phyloP scores from a whole-genome alignment of 768 basidiomycete species.

The Lyophyllum atratum region DNA sequence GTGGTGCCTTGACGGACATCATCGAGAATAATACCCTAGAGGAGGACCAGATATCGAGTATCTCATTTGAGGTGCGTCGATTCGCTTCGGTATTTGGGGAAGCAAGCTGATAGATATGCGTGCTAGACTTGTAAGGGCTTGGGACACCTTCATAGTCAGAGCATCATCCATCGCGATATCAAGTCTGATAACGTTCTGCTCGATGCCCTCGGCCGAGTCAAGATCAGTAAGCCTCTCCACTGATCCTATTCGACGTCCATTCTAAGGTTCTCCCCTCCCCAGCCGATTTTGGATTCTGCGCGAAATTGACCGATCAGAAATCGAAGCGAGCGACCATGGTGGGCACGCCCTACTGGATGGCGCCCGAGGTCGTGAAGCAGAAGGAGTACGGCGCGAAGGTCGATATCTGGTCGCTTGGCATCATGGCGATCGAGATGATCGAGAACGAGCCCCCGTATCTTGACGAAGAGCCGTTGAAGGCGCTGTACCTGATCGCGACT shows the following conservation, averaged over 20 bases:
- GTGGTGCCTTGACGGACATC: slow-evolving; percentile 94
- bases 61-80: slow-evolving; percentile 79
- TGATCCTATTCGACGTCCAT: neutral
- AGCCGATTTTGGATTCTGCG: slow-evolving; percentile 98
- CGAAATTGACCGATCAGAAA: slow-evolving; percentile 94
- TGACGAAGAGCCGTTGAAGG: slow-evolving; percentile 93
- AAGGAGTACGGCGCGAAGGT: slow-evolving; percentile 97
- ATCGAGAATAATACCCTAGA: slow-evolving; percentile 96
- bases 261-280: slow-evolving; percentile 10
- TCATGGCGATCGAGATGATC: slow-evolving; percentile 99
- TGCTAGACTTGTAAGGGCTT: slow-evolving; percentile 91
- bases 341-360: slow-evolving; percentile 98
- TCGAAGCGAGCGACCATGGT: slow-evolving; percentile 99
- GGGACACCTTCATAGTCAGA: slow-evolving; percentile 89
- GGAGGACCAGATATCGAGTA: slow-evolving; percentile 94
- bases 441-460: slow-evolving; percentile 97
- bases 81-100: neutral
- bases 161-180: slow-evolving; percentile 96
- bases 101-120: slow-evolving; percentile 1
- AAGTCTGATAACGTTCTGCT: slow-evolving; percentile 96
- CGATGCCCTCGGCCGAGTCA: slow-evolving; percentile 89
- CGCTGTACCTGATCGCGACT: slow-evolving; percentile 93
- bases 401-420: slow-evolving; percentile 95
- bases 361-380: slow-evolving; percentile 97
- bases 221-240: slow-evolving; percentile 82